Conservation (phyloP, 805 yeast species). For the Candida sithepensis region DNA sequence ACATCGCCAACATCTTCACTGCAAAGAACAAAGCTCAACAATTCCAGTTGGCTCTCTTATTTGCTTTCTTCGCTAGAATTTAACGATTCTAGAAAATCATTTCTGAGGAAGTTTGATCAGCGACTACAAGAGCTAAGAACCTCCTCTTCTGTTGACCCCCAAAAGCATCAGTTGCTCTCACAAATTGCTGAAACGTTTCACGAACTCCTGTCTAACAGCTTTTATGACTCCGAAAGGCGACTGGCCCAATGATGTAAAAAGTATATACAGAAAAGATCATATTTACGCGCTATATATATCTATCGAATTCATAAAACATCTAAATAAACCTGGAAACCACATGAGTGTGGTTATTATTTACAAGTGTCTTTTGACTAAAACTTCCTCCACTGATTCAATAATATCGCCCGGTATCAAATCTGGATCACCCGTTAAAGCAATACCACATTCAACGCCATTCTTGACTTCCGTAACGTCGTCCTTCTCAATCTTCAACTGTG, state of each 20-base stretch:
- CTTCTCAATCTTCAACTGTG: constrained; percentile 76
- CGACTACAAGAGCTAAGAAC: not conserved
- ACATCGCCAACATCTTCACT: constrained; percentile 6
- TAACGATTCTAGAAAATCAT: constrained; percentile 22
- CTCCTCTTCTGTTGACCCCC: not conserved
- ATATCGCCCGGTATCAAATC: constrained; percentile 57
- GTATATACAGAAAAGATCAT: not conserved
- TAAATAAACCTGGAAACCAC: not conserved
- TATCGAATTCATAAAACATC: not conserved
- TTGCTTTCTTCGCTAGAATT: constrained; percentile 17
- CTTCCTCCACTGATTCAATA: constrained; percentile 69
- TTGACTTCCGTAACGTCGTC: constrained; percentile 73
- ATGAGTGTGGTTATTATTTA: constrained; percentile 1
- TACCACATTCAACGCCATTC: constrained; percentile 90
- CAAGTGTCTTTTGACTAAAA: constrained; percentile 43
- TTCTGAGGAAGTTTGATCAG: constrained; percentile 10
- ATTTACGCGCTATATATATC: not conserved
- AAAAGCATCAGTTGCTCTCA: constrained; percentile 1
- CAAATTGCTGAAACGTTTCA: constrained; percentile 4
- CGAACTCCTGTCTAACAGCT: constrained; percentile 5
- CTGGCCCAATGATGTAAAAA: not conserved
- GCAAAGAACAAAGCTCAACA: constrained; percentile 2
- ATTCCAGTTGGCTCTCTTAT: constrained; percentile 11
- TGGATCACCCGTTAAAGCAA: constrained; percentile 50
- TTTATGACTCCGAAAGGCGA: constrained; percentile 16